Conservation (phyloP, 164 flowering plant species). For the Chimonanthus praecox region DNA sequence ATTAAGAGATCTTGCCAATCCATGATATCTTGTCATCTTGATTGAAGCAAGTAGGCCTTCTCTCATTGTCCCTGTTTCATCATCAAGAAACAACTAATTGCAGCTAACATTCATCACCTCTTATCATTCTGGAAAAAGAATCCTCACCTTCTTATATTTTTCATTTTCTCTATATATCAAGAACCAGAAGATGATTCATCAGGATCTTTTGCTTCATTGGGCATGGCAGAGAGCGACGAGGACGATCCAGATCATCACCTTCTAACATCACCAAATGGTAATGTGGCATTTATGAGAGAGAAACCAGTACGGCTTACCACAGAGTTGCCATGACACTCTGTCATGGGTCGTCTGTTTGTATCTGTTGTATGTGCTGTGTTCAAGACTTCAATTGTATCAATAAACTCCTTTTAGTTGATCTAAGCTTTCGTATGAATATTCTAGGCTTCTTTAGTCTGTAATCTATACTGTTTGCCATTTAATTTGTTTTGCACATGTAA, state of each 20-base stretch:
- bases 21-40: too few relatives aligned
- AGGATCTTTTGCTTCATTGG: slow-evolving; percentile 45
- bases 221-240: slow-evolving; percentile 41
- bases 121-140: too few relatives aligned
- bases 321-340: slow-evolving; percentile 37
- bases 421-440: background rate
- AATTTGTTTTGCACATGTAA: background rate
- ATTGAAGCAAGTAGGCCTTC: too few relatives aligned
- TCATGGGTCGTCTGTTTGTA: background rate
- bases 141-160: too few relatives aligned
- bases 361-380: background rate
- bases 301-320: slow-evolving; percentile 55
- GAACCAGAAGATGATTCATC: slow-evolving; percentile 6
- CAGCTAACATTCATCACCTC: background rate
- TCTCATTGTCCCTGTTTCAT: too few relatives aligned
- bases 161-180: background rate
- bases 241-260: slow-evolving; percentile 65
- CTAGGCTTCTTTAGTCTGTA: background rate
- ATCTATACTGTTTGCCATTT: background rate
- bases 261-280: slow-evolving; percentile 43
- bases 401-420: background rate
- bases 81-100: too few relatives aligned
- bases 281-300: slow-evolving; percentile 61
- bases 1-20: too few relatives aligned
- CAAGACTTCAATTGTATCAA: background rate